phyloP scores from a whole-genome alignment of 345 rosid genomes.

The Limnanthes douglasii region DNA sequence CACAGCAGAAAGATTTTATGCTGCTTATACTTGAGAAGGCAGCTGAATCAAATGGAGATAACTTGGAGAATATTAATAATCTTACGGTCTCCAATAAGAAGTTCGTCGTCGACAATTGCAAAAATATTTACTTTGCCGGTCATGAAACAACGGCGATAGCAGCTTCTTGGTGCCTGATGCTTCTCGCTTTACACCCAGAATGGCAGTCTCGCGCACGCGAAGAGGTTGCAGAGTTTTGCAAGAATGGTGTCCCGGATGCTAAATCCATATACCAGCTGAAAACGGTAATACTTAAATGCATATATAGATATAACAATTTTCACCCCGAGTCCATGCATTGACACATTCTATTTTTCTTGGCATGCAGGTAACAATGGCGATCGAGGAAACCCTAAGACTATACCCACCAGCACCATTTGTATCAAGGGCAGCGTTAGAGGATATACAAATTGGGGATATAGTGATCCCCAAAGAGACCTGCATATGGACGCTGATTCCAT shows the following conservation, averaged over 20 bases:
- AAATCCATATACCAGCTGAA: conserved; percentile 33
- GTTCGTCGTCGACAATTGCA: conserved; percentile 75
- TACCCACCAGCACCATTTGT: conserved; percentile 60
- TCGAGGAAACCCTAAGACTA: conserved; percentile 47
- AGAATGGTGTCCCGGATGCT: conserved; percentile 22
- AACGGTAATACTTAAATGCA: conserved; percentile 17
- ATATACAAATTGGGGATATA: conserved; percentile 35
- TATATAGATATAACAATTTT: background rate
- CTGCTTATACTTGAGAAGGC: conserved; percentile 58
- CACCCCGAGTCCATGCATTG: background rate
- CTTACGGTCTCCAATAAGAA: conserved; percentile 28
- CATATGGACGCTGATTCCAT: conserved; percentile 41
- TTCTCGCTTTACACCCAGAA: conserved; percentile 56
- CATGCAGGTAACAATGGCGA: conserved; percentile 41
- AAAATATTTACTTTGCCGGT: conserved; percentile 76
- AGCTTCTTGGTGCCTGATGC: conserved; percentile 81
- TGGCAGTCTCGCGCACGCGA: conserved; percentile 54
- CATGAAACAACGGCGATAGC: conserved; percentile 62
- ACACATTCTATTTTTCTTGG: background rate
- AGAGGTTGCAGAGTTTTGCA: conserved; percentile 31
- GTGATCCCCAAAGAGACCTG: conserved; percentile 41
- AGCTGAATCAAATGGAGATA: conserved; percentile 10
- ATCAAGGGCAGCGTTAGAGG: conserved; percentile 51
- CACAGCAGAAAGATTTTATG: conserved; percentile 48
- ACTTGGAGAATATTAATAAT: conserved; percentile 10